A percentile compares a stretch with the other conserved stretches of the same genome.
phyloP scores from a whole-genome alignment of 83 land plant genomes.

The Picea engelmannii region DNA sequence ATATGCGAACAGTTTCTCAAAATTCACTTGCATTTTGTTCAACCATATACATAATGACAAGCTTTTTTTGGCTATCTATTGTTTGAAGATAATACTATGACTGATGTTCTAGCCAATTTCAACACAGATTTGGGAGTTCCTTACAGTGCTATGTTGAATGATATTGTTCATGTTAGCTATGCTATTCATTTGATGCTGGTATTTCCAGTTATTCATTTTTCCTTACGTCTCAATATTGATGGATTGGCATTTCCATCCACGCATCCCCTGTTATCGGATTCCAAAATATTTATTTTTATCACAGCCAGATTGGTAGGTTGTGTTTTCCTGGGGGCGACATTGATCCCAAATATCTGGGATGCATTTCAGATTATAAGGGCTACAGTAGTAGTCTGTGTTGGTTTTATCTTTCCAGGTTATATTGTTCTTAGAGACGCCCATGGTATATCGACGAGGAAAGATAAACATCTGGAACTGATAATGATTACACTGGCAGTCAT shows the following conservation, averaged over 20 bases:
- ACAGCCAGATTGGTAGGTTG: slow-evolving; percentile 42
- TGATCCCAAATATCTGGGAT: slow-evolving; percentile 92
- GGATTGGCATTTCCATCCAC: slow-evolving; percentile 72
- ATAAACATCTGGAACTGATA: slow-evolving; percentile 56
- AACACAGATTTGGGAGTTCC: slow-evolving; percentile 35
- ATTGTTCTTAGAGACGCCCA: slow-evolving; percentile 53
- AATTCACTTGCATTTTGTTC: slow-evolving; percentile 71
- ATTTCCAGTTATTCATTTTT: slow-evolving; percentile 66
- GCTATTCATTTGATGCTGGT: slow-evolving; percentile 45
- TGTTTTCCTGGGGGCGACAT: slow-evolving; percentile 71
- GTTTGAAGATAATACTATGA: slow-evolving; percentile 77
- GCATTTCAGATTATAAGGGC: slow-evolving; percentile 93
- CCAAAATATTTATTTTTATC: slow-evolving; percentile 54
- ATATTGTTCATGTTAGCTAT: slow-evolving; percentile 22
- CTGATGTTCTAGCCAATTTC: slow-evolving; percentile 90
- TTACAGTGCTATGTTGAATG: too few relatives aligned
- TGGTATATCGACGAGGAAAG: slow-evolving; percentile 63
- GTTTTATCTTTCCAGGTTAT: too few relatives aligned
- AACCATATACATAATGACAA: slow-evolving; percentile 70
- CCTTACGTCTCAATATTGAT: slow-evolving; percentile 83
- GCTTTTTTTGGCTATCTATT: slow-evolving; percentile 79
- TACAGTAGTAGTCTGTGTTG: too few relatives aligned
- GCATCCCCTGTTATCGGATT: slow-evolving; percentile 43
- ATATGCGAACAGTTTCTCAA: slow-evolving; percentile 48
- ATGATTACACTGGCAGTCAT: slow-evolving; percentile 89